phyloP scores from a whole-genome alignment of 2,329 filamentous ascomycete genomes.

The Talaromyces pinophilus region DNA sequence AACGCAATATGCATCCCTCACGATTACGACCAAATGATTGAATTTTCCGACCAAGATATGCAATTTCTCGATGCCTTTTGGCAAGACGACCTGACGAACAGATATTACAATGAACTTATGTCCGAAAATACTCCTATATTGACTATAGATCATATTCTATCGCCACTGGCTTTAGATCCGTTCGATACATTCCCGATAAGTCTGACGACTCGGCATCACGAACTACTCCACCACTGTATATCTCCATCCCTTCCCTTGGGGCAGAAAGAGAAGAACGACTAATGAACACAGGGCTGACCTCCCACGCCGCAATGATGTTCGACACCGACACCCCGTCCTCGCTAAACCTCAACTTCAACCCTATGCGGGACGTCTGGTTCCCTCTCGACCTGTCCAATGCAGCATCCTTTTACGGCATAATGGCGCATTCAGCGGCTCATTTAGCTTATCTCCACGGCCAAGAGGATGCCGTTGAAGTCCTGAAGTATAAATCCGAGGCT shows the following conservation, averaged over 20 bases:
- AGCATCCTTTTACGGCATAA: constrained; percentile 22
- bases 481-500: constrained; percentile 21
- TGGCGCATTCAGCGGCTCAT: constrained; percentile 23
- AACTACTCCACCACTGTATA: constrained; percentile 23
- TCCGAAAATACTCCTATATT: neutral
- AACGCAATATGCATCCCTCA: neutral
- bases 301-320: constrained; percentile 22
- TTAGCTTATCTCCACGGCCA: constrained; percentile 18
- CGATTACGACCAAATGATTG: neutral
- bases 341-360: constrained; percentile 13
- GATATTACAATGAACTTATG: constrained; percentile 1
- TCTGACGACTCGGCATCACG: constrained; percentile 17
- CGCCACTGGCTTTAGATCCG: constrained; percentile 15
- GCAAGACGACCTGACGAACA: constrained; percentile 4
- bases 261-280: neutral
- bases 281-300: constrained; percentile 16
- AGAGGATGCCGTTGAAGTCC: constrained; percentile 14
- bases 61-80: neutral
- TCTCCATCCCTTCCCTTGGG: neutral
- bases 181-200: constrained; percentile 22
- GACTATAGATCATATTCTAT: constrained; percentile 7
- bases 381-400: constrained; percentile 23
- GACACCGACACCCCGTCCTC: constrained; percentile 13
- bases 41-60: neutral
- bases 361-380: constrained; percentile 24